A percentile compares a stretch with the other conserved stretches of the same genome.
Evolutionary conservation across 2,329 filamentous ascomycete species (phyloP).

Genomic region (Bipolaris sorokiniana): DNA sequence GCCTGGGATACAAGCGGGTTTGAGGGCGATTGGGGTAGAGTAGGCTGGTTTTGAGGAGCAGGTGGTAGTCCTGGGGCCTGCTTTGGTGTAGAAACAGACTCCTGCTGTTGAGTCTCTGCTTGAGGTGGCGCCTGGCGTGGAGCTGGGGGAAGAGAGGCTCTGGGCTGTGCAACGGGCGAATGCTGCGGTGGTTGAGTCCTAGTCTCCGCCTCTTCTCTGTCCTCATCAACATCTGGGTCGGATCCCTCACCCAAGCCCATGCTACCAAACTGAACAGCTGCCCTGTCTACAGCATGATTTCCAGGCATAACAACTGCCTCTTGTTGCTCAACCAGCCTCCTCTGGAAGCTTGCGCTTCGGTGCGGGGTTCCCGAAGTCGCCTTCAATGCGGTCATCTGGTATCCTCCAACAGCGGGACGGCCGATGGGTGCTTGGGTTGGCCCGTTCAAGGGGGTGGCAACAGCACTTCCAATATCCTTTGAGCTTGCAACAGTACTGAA

Average conservation of each 20-base stretch:
- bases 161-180: constrained; percentile 83
- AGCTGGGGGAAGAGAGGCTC: constrained; percentile 83
- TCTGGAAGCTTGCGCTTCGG: constrained; percentile 80
- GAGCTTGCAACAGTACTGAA: constrained; percentile 90
- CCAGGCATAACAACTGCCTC: constrained; percentile 98
- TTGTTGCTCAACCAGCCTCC: constrained; percentile 89
- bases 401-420: constrained; percentile 72
- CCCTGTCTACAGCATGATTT: constrained; percentile 90
- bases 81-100: constrained; percentile 59
- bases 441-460: constrained; percentile 64
- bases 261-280: constrained; percentile 94
- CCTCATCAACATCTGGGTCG: constrained; percentile 82
- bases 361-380: constrained; percentile 64
- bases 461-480: constrained; percentile 69
- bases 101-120: constrained; percentile 49
- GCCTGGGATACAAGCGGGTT: constrained; percentile 60
- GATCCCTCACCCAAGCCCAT: constrained; percentile 80
- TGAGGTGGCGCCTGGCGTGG: constrained; percentile 53
- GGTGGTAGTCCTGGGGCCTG: constrained; percentile 67
- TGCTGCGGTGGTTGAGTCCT: constrained; percentile 91
- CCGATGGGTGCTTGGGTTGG: constrained; percentile 61
- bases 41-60: constrained; percentile 60
- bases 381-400: constrained; percentile 81
- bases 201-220: constrained; percentile 94
- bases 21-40: constrained; percentile 52